A percentile compares a stretch with the other conserved stretches of the same genome.
phyloP scores from a whole-genome alignment of 805 yeast genomes.

The Teunomyces gatunensis region DNA sequence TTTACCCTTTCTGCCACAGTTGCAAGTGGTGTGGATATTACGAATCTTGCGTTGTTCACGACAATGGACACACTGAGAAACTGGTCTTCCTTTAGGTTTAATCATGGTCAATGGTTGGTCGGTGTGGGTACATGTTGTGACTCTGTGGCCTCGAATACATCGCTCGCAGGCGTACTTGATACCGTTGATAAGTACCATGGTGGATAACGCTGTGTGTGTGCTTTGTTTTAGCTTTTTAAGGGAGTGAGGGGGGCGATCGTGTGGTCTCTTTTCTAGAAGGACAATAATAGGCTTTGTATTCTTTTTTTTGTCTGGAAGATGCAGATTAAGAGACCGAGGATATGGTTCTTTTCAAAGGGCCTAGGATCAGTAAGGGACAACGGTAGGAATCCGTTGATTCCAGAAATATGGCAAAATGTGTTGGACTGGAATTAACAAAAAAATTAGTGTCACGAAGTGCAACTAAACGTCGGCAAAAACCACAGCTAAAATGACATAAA shows the following conservation, averaged over 20 bases:
- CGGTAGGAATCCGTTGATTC: background rate
- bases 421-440: background rate
- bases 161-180: conserved; percentile 95
- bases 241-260: background rate
- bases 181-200: conserved; percentile 88
- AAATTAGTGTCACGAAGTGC: conserved; percentile 1
- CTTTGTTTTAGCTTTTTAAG: background rate
- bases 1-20: conserved; percentile 59
- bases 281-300: too few species aligned
- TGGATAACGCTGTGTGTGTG: background rate
- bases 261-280: too few species aligned
- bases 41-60: conserved; percentile 68
- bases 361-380: background rate
- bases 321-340: too few species aligned
- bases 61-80: conserved; percentile 87
- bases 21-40: conserved; percentile 66
- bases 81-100: conserved; percentile 95
- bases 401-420: background rate
- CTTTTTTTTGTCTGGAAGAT: too few species aligned
- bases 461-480: conserved; percentile 1
- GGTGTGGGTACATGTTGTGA: conserved; percentile 87
- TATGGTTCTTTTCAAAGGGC: too few species aligned
- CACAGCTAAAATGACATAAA: conserved; percentile 2
- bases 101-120: conserved; percentile 90
- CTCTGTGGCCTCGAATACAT: conserved; percentile 95